Percentiles rank a stretch among this genome's conserved stretches.
Conservation (phyloP, 116 monocot genomes). For the Cymodocea nodosa region DNA sequence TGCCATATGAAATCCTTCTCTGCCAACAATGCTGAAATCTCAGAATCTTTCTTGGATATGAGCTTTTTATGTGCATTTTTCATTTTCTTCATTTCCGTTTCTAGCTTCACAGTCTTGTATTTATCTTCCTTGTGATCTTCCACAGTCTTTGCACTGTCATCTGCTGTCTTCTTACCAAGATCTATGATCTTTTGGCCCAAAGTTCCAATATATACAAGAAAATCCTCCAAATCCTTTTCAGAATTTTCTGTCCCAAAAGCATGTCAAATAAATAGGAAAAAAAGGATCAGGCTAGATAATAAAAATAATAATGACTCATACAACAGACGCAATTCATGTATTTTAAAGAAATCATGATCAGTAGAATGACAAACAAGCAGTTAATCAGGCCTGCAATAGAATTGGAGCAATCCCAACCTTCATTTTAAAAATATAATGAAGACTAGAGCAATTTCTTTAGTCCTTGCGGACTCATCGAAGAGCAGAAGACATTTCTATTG, state of each 20-base stretch:
- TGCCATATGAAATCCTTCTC: constrained; percentile 93
- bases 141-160: constrained; percentile 9
- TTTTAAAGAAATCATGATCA: neutral
- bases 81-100: constrained; percentile 40
- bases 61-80: constrained; percentile 43
- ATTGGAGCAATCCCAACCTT: too few species aligned
- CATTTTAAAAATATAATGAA: too few species aligned
- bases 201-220: constrained; percentile 23
- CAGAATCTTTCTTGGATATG: constrained; percentile 39
- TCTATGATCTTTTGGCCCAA: constrained; percentile 25
- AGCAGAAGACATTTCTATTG: too few species aligned
- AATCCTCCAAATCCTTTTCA: constrained; percentile 51
- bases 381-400: too few species aligned
- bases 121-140: constrained; percentile 10
- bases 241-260: constrained; percentile 33
- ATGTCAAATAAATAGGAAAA: neutral
- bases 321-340: neutral
- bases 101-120: constrained; percentile 3
- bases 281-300: neutral
- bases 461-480: too few species aligned
- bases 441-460: too few species aligned
- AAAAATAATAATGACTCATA: neutral
- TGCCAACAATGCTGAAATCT: constrained; percentile 48
- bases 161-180: constrained; percentile 8
- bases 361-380: neutral